phyloP scores from a whole-genome alignment of 352 stramenopile species.

The Globisporangium parvum region DNA sequence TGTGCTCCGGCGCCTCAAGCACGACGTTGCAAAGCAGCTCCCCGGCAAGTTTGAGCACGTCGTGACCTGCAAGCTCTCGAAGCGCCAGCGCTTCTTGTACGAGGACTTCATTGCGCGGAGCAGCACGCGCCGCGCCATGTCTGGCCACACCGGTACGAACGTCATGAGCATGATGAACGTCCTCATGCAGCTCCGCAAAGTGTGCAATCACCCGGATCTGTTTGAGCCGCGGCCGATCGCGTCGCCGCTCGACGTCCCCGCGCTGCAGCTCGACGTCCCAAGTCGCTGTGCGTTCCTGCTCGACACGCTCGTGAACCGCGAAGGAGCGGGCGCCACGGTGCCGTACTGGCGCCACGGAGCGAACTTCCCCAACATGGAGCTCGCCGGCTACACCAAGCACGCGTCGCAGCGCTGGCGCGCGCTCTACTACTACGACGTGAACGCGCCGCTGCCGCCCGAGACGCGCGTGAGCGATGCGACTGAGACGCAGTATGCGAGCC shows the following conservation, averaged over 20 bases:
- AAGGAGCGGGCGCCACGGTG: conserved; percentile 12
- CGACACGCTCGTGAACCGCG: conserved; percentile 33
- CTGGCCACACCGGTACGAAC: conserved; percentile 76
- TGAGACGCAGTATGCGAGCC: conserved; percentile 15
- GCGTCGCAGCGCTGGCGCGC: conserved; percentile 24
- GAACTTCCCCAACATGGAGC: conserved; percentile 43
- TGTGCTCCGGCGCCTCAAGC: conserved; percentile 95
- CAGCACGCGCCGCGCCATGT: conserved; percentile 90
- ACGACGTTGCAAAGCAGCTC: conserved; percentile 97
- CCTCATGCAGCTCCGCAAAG: conserved; percentile 98
- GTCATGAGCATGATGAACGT: conserved; percentile 99
- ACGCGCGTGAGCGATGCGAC: conserved; percentile 15
- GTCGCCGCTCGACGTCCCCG: conserved; percentile 89
- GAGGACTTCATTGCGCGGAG: conserved; percentile 98
- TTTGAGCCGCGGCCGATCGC: conserved; percentile 96
- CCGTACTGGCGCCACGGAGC: conserved; percentile 26
- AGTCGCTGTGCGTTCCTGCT: conserved; percentile 40
- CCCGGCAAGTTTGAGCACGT: conserved; percentile 97
- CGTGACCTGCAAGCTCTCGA: conserved; percentile 91
- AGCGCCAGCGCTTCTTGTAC: conserved; percentile 95
- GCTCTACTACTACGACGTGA: conserved; percentile 46
- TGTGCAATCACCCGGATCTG: conserved; percentile 98
- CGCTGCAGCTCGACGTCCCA: conserved; percentile 24
- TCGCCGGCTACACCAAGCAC: conserved; percentile 23
- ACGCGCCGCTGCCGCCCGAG: conserved; percentile 21